Percentiles rank a stretch among this genome's conserved stretches.
Evolutionary conservation across 2,329 filamentous ascomycete species (phyloP).

Genomic region (Chaetomium globosum): DNA sequence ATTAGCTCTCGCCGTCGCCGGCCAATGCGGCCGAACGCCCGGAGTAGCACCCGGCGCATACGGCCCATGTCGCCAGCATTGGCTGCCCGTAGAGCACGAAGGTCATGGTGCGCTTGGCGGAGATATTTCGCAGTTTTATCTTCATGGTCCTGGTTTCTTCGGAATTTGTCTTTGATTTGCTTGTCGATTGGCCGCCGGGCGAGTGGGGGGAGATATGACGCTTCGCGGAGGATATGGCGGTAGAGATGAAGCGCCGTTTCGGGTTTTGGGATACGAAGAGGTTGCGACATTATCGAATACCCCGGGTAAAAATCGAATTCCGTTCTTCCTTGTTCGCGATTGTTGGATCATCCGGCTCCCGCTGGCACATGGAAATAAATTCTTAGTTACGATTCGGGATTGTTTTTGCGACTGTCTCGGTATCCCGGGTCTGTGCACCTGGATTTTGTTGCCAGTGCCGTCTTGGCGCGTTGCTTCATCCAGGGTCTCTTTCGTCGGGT

Average conservation of each 20-base stretch:
- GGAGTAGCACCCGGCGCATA: conserved; percentile 52
- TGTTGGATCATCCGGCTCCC: not conserved
- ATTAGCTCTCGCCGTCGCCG: conserved; percentile 54
- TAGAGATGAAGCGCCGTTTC: conserved; percentile 51
- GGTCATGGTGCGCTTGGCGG: conserved; percentile 46
- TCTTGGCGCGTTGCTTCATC: not conserved
- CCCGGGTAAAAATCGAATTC: not conserved
- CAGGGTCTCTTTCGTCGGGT: not conserved
- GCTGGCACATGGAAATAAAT: not conserved
- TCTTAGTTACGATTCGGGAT: not conserved
- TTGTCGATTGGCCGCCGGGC: conserved; percentile 50
- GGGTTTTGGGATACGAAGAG: conserved; percentile 40
- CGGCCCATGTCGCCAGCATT: conserved; percentile 53
- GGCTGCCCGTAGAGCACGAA: conserved; percentile 56
- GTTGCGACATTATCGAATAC: conserved; percentile 40
- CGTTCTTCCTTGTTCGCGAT: not conserved
- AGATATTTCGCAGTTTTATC: conserved; percentile 39
- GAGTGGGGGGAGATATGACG: conserved; percentile 59
- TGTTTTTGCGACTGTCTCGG: not conserved
- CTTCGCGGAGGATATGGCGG: conserved; percentile 62
- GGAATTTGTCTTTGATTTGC: conserved; percentile 53
- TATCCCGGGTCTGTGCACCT: not conserved
- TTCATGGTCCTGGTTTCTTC: conserved; percentile 42
- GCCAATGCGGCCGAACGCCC: conserved; percentile 58
- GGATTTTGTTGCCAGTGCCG: not conserved